Conservation (phyloP, 805 yeast genomes). For the Scheffersomyces amazonensis region DNA sequence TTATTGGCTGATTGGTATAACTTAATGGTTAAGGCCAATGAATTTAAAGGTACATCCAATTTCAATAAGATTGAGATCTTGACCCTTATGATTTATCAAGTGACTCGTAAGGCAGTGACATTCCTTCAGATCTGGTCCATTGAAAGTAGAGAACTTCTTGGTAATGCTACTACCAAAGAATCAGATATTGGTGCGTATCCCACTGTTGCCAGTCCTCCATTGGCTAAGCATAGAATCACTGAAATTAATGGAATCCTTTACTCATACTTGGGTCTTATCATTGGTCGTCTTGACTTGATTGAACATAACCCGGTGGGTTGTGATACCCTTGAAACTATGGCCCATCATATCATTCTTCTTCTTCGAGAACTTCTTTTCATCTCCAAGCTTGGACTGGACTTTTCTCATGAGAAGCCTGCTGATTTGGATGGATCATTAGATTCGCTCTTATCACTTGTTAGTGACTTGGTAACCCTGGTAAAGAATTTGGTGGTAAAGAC, state of each 20-base stretch:
- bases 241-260: conserved; percentile 61
- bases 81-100: conserved; percentile 63
- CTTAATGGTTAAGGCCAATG: conserved; percentile 72
- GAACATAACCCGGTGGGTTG: conserved; percentile 73
- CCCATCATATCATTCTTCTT: conserved; percentile 65
- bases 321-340: conserved; percentile 59
- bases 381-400: conserved; percentile 48
- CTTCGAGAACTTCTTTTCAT: conserved; percentile 62
- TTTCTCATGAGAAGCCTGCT: conserved; percentile 33
- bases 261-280: conserved; percentile 60
- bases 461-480: conserved; percentile 63
- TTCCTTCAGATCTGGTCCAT: conserved; percentile 72
- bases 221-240: conserved; percentile 57
- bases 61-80: conserved; percentile 58
- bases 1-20: conserved; percentile 80
- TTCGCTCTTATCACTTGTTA: conserved; percentile 54
- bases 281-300: conserved; percentile 76
- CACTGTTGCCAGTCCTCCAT: conserved; percentile 52
- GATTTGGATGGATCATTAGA: conserved; percentile 54
- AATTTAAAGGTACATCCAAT: conserved; percentile 62
- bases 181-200: conserved; percentile 42
- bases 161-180: conserved; percentile 30
- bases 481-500: conserved; percentile 60
- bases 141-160: conserved; percentile 50
- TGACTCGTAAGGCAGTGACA: conserved; percentile 58